These are phyloP conservation scores for Penicillium manginii DNA, from an alignment of 495 filamentous ascomycete genomes.

Conservation along the genomic window DNA sequence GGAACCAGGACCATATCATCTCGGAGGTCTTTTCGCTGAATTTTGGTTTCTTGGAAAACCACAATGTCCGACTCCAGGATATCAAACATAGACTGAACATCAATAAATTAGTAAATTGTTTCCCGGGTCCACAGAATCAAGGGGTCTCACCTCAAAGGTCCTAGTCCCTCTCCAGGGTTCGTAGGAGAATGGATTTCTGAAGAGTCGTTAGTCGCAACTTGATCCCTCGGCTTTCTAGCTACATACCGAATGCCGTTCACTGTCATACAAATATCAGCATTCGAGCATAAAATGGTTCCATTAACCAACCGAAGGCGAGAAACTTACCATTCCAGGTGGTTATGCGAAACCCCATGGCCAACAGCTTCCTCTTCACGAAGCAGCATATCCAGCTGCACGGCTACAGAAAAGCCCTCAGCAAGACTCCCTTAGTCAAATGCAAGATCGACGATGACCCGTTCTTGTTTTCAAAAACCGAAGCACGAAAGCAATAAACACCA, in stretches of 20 bases:
- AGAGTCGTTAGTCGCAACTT: not conserved
- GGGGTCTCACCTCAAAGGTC: slow-evolving; percentile 69
- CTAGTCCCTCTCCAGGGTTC: slow-evolving; percentile 90
- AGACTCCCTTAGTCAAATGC: not conserved
- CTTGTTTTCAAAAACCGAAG: not conserved
- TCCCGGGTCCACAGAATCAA: not conserved
- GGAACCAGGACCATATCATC: slow-evolving; percentile 97
- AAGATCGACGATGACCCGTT: not conserved
- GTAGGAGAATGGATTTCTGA: slow-evolving; percentile 90
- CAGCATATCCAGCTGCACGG: slow-evolving; percentile 23
- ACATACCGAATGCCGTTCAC: slow-evolving; percentile 91
- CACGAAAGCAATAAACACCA: not conserved
- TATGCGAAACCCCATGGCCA: slow-evolving; percentile 73
- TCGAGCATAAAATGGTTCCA: not conserved
- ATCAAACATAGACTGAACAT: slow-evolving; percentile 82
- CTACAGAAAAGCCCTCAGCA: not conserved
- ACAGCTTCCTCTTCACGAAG: slow-evolving; percentile 5
- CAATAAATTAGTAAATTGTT: not conserved
- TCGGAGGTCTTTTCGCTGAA: slow-evolving; percentile 87
- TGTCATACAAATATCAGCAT: slow-evolving; percentile 34
- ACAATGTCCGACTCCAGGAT: slow-evolving; percentile 92
- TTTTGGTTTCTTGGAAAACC: slow-evolving; percentile 94
- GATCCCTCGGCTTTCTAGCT: not conserved
- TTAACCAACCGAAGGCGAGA: not conserved
- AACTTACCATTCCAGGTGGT: slow-evolving; percentile 87